A percentile compares a stretch with the other conserved stretches of the same genome.
phyloP scores from a whole-genome alignment of 2,329 filamentous ascomycete species.

The Pleoardoris graminearum region DNA sequence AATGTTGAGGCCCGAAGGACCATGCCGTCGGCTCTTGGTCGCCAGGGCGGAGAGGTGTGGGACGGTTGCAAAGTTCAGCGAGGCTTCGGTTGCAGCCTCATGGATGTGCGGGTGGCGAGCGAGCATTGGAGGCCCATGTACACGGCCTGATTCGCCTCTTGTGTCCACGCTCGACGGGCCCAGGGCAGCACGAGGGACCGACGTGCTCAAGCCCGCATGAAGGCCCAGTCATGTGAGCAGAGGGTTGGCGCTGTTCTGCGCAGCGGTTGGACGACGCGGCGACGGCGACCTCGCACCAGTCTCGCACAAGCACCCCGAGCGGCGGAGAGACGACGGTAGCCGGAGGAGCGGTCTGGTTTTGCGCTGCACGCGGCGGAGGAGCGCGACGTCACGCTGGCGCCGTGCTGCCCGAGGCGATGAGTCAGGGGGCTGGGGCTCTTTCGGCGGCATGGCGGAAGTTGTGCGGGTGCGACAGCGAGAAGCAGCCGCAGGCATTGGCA shows the following conservation, averaged over 20 bases:
- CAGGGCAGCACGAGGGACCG: conserved; percentile 28
- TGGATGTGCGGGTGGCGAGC: conserved; percentile 27
- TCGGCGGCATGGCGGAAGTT: no score
- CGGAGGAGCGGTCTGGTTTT: conserved; percentile 34
- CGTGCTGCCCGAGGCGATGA: conserved; percentile 23
- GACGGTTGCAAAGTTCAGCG: background rate
- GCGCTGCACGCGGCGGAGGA: conserved; percentile 15
- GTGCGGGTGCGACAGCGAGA: conserved; percentile 17
- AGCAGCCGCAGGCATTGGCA: no score
- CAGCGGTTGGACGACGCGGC: conserved; percentile 35
- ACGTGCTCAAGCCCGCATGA: conserved; percentile 33
- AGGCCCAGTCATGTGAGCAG: conserved; percentile 39
- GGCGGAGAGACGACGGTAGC: conserved; percentile 16
- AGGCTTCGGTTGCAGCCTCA: conserved; percentile 21
- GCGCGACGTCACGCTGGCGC: conserved; percentile 15
- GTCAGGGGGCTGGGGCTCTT: conserved; percentile 19
- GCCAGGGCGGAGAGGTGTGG: no score
- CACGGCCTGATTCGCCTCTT: conserved; percentile 36
- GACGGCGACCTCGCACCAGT: conserved; percentile 15
- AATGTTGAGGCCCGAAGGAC: conserved; percentile 25
- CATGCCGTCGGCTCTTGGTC: conserved; percentile 14
- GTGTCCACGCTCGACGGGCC: conserved; percentile 22
- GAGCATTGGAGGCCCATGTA: conserved; percentile 25
- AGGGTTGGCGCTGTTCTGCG: conserved; percentile 29
- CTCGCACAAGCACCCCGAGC: conserved; percentile 19